Conservation (phyloP, 345 rosid genomes). For the Orychophragmus violaceus region DNA sequence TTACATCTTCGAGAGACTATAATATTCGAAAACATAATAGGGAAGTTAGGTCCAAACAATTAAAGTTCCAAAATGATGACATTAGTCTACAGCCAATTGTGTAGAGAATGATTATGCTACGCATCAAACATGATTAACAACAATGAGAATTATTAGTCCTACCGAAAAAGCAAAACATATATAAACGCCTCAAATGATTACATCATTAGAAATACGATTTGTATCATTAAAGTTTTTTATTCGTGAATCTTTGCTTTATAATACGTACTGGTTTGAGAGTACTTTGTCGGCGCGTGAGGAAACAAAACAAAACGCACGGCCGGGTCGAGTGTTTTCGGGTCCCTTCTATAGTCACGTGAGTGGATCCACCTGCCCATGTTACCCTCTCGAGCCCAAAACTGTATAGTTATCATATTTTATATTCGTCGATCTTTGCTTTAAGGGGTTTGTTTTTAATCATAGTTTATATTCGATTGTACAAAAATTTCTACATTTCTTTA, state of each 20-base stretch:
- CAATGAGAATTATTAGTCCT: not conserved
- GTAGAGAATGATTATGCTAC: slow-evolving; percentile 19
- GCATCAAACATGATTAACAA: slow-evolving; percentile 17
- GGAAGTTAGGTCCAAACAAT: slow-evolving; percentile 21
- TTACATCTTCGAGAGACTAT: slow-evolving; percentile 9
- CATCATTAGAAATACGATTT: slow-evolving; percentile 14
- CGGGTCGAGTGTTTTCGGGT: slow-evolving; percentile 31
- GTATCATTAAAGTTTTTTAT: not conserved
- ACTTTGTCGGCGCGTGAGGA: slow-evolving; percentile 29
- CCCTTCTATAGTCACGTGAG: slow-evolving; percentile 28
- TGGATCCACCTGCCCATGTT: slow-evolving; percentile 30
- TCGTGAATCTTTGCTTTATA: not conserved
- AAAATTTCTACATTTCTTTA: not conserved
- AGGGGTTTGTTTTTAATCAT: not conserved
- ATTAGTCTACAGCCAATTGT: slow-evolving; percentile 13
- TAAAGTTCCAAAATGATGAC: slow-evolving; percentile 19
- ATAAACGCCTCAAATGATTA: slow-evolving; percentile 21
- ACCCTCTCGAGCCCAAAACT: slow-evolving; percentile 26
- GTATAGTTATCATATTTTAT: not conserved
- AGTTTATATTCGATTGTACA: not conserved
- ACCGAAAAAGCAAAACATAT: slow-evolving; percentile 11
- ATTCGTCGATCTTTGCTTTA: too few relatives aligned
- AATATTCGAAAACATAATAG: slow-evolving; percentile 11
- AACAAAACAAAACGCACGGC: slow-evolving; percentile 30
- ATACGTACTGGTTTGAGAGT: not conserved